Base-by-base conservation (phyloP, 768 basidiomycete genomes). In the Naematelia aurantialba region DNA sequence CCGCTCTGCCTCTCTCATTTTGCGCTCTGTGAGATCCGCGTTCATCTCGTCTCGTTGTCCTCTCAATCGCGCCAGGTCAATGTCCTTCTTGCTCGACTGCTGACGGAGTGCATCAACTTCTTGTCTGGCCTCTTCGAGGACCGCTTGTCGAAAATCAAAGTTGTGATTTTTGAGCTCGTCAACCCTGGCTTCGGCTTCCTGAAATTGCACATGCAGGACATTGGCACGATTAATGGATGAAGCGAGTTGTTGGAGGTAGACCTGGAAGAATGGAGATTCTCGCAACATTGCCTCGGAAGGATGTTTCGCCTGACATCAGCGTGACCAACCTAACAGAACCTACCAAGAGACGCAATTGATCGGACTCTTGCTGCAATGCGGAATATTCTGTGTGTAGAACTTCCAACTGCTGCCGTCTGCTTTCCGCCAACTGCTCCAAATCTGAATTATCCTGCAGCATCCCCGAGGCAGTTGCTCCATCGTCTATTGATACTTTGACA, bases 1-100 rank as follows among this genome's bases (percentile, higher is more conserved):
- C 72, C 85, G 88, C 50, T 83, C 78, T 49, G 70, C 68, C 29
- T 89, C 88, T 65, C 83, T 84, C 24, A 83, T 82, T 71, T 83
- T 85, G 56, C 86, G 83, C 69, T 92, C 90, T 30, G 80, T 46
- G 74, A 78, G 34, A 87, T 74, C 80, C 0, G 74, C 71, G 65
- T 83, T 85, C 29, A 88, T 79, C 27, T 92, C 78, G 59, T 81
- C 80, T 45, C 80, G 66, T 46, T 78, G 73, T 0, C 74, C 68
- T 24, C 80, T 65, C 12, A 81, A 60, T 52, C 80, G 65, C 3
- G 72, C 70, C 19, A 79, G 52, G 58, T 80, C 80, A 3, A 59
- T 52, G 60, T 80, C 78, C 45, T 70, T 68, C 30, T 72, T 62
- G 3, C 53, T 34, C 0, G 76, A 62, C 55, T 73, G 72, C 12